Base-by-base conservation (phyloP, 2,329 filamentous ascomycete genomes). In the Aspergillus sp. region DNA sequence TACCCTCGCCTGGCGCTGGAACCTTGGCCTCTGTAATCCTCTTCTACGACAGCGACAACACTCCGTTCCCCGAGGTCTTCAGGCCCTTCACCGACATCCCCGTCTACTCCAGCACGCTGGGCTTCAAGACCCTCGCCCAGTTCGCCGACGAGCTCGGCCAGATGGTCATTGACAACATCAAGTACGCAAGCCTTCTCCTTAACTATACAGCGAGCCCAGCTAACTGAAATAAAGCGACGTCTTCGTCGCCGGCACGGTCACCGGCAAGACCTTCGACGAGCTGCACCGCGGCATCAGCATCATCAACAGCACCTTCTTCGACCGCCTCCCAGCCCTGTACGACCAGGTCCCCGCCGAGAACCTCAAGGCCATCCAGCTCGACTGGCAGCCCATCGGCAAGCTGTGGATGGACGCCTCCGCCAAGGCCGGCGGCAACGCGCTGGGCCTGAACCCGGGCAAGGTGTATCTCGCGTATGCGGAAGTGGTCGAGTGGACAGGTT, bases 331-430 rank as follows among this genome's bases (percentile, higher is more conserved):
- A 12, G 70, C 71, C n/a, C 62, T 74, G 3, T 71, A 74, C 57
- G 68, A 66, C 47, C 60, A 69, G 50, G 63, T 74, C 13, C 74
- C 72, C 26, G 57, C 58, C 5, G 67, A 68, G 34, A 72, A 68
- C 49, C 74, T 78, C 53, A 75, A 74, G 41, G 77, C 76, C 59
- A 70, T 79, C 48, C 66, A 79, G 32, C 64, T 80, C 11, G 70
- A 73, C 55, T 66, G 74, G 53, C 67, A 76, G 20, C 74, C 75
- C 12, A 72, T 74, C 8, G 66, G 71, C 5, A 56, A 70, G 41
- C 67, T 71, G 54, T 78, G 73, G 72, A 71, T 77, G 24, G 48
- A 64, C 41, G 68, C 68, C 18, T 66, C 67, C 0, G 62, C 62
- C 20, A 48, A 55, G 20, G 58, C 59, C 34, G 68, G 68, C 47